Evolutionary conservation across 768 basidiomycete genomes (phyloP).

Genomic region (Mycena leptocephala): DNA sequence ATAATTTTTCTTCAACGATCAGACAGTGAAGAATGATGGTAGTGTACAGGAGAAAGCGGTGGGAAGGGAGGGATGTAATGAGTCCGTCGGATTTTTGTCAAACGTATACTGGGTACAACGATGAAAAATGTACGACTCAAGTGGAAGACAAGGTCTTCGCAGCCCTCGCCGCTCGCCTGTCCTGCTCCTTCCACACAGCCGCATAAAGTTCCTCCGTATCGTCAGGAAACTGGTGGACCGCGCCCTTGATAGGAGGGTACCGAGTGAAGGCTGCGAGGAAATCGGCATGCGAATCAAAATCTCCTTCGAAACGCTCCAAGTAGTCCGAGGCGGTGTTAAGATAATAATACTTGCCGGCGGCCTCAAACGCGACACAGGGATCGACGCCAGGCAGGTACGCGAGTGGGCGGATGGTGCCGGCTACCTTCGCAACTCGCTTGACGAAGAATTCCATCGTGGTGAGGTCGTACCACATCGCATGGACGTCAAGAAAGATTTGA

Average conservation of each 20-base stretch:
- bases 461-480: background rate
- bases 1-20: background rate
- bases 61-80: constrained; percentile 13
- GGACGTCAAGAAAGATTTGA: background rate
- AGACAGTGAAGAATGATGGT: background rate
- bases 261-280: background rate
- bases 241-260: constrained; percentile 4
- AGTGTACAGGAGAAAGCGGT: constrained; percentile 1
- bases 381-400: constrained; percentile 6
- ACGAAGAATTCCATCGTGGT: constrained; percentile 5
- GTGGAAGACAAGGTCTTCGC: background rate
- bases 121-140: background rate
- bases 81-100: constrained; percentile 10
- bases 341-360: constrained; percentile 8
- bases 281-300: background rate
- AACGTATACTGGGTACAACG: constrained; percentile 2
- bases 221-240: constrained; percentile 2
- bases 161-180: background rate
- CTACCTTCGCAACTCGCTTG: background rate
- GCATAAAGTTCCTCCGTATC: constrained; percentile 13
- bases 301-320: constrained; percentile 10
- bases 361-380: constrained; percentile 10
- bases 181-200: background rate
- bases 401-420: constrained; percentile 3
- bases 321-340: constrained; percentile 9